phyloP scores from a whole-genome alignment of 208 protist species.

The Wallacemonas collosoma region DNA sequence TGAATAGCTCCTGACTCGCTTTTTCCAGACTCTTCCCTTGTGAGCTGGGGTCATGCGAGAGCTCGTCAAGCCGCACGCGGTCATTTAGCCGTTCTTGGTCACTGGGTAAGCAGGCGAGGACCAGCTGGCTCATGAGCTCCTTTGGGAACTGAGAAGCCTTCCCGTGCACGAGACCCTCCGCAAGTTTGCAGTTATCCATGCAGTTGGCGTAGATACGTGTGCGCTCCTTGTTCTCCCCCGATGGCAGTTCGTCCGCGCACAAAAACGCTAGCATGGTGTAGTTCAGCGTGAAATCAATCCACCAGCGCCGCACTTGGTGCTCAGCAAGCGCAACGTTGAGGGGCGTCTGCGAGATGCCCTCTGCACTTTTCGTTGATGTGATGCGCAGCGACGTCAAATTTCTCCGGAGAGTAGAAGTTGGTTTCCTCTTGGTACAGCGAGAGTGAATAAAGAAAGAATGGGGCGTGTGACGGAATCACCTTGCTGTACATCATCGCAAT shows the following conservation, averaged over 20 bases:
- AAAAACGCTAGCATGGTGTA: conserved; percentile 16
- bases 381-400: background rate
- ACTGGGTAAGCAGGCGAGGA: conserved; percentile 8
- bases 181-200: conserved; percentile 16
- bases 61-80: conserved; percentile 9
- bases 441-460: conserved; percentile 16
- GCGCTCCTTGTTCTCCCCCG: conserved; percentile 9
- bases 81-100: conserved; percentile 7
- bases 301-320: conserved; percentile 21
- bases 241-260: conserved; percentile 15
- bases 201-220: conserved; percentile 9
- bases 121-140: conserved; percentile 18
- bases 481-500: conserved; percentile 26
- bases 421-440: conserved; percentile 13
- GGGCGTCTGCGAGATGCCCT: conserved; percentile 14
- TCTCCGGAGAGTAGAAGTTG: background rate
- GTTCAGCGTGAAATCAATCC: conserved; percentile 18
- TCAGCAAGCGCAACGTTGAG: conserved; percentile 6
- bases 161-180: conserved; percentile 4
- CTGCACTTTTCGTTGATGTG: conserved; percentile 14
- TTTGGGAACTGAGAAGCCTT: conserved; percentile 21
- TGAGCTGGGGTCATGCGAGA: conserved; percentile 13
- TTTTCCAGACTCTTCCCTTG: conserved; percentile 16
- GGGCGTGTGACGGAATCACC: conserved; percentile 19
- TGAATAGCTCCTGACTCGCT: conserved; percentile 18